Evolutionary conservation across 208 protist species (phyloP).

Genomic region (Vickermania spadyakhi): DNA sequence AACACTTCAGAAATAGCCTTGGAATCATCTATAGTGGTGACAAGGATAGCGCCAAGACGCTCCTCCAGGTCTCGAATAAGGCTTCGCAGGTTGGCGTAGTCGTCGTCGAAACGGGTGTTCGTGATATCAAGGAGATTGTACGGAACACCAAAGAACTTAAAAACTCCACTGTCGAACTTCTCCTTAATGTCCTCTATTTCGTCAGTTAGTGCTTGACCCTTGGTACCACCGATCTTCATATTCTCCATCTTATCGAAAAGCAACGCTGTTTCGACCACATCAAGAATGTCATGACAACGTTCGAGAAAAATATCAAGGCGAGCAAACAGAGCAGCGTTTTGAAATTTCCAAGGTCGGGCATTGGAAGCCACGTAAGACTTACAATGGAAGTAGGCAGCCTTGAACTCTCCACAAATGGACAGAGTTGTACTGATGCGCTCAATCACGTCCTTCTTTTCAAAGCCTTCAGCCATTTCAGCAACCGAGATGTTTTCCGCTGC

Average conservation of each 20-base stretch:
- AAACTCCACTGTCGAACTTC: constrained; percentile 69
- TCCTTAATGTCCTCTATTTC: constrained; percentile 87
- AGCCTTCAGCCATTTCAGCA: constrained; percentile 84
- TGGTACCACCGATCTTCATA: constrained; percentile 93
- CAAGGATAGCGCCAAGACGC: constrained; percentile 88
- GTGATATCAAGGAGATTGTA: constrained; percentile 96
- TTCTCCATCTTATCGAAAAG: constrained; percentile 95
- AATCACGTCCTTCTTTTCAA: constrained; percentile 92
- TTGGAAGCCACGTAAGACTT: constrained; percentile 77
- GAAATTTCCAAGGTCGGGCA: constrained; percentile 90
- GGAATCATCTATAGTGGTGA: constrained; percentile 91
- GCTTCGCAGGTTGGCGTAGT: constrained; percentile 87
- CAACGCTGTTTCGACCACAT: constrained; percentile 91
- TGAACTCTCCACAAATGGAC: constrained; percentile 88
- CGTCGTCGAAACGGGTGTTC: constrained; percentile 88
- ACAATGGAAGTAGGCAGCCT: constrained; percentile 92
- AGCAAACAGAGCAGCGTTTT: constrained; percentile 92
- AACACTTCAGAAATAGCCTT: constrained; percentile 90
- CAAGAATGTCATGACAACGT: constrained; percentile 93
- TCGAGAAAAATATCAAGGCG: constrained; percentile 94
- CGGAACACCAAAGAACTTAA: constrained; percentile 75
- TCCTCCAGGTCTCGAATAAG: constrained; percentile 89
- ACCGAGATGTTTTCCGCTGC: constrained; percentile 86
- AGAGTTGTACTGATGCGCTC: constrained; percentile 79
- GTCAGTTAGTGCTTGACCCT: constrained; percentile 82